Evolutionary conservation across 2,329 filamentous ascomycete species (phyloP).

Genomic region (Apiospora sp.): DNA sequence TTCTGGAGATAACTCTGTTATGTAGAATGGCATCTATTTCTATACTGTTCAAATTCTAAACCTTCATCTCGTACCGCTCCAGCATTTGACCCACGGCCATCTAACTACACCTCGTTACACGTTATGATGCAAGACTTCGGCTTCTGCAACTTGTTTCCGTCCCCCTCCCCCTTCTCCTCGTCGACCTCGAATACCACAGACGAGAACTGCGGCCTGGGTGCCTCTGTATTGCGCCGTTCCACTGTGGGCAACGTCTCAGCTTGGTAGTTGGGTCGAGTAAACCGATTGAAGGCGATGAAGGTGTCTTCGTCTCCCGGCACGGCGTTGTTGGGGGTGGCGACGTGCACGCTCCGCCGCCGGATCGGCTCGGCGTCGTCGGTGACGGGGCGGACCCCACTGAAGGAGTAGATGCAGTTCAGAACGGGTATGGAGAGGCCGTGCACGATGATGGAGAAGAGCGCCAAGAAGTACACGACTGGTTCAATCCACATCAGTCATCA

Average conservation of each 20-base stretch:
- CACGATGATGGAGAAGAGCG: constrained; percentile 49
- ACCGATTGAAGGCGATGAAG: constrained; percentile 56
- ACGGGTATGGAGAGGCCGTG: constrained; percentile 56
- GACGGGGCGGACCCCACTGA: constrained; percentile 48
- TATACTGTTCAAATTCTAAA: too few species aligned
- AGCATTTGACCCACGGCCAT: too few species aligned
- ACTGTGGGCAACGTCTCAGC: background rate
- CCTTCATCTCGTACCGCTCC: too few species aligned
- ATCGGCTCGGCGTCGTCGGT: constrained; percentile 49
- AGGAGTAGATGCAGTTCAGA: constrained; percentile 48
- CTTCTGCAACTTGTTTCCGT: background rate
- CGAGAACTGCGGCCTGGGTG: background rate
- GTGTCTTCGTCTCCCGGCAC: constrained; percentile 43
- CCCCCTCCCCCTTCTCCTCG: background rate
- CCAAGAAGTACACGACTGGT: constrained; percentile 29
- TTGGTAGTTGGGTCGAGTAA: constrained; percentile 43
- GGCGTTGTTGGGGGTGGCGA: constrained; percentile 48
- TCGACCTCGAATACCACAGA: background rate
- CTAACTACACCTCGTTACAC: background rate
- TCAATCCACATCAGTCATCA: too few species aligned
- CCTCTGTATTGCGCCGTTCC: background rate
- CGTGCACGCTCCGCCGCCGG: constrained; percentile 45
- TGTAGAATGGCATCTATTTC: too few species aligned
- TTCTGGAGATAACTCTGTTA: too few species aligned
- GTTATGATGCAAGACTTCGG: background rate